Evolutionary conservation across 176 grass and related monocot genomes (phyloP), one percentile per base, ranked within the genome.

Genomic region (Bothriochloa decipiens): DNA sequence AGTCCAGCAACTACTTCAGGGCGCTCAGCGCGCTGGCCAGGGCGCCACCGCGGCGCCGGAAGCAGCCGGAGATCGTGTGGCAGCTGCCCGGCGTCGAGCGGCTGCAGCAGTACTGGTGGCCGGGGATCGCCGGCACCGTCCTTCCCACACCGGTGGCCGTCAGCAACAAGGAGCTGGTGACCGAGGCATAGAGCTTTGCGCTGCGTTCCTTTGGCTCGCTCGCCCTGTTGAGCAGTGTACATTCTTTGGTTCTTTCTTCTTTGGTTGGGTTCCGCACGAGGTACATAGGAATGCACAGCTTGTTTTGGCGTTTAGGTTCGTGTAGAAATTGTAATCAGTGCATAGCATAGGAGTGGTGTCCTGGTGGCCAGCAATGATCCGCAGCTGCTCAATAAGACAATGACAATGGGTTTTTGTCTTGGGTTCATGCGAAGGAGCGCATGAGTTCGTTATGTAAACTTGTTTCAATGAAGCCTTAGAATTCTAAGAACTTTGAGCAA

Each of bases 1-100:
- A 99, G 83, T 99, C 93, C 16, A 90, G 90, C 82, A 99, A 91
- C 86, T 99, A 99, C 85, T 92, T 94, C 60, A 88, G 85, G 77
- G 71, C 94, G 81, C 74, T 99, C 53, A 87, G 76, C 86, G 74
- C 87, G 67, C 88, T 92, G 81, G 89, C 74, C 41, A 94, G 81
- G 75, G 50, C 13, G 28, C 69, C 83, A 11, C 82, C 91, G 10
- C 87, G 55, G 8, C 72, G 87, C 9, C 85, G 84, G 36, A 87
- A 77, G 80, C 72, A 86, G 60, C 86, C 90, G 39, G 86, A 82
- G 81, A 81, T 84, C 71, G 52, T 91, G 9, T 91, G 89, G 89
- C 81, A 64, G 76, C 81, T 91, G 36, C 84, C 89, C 0, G 84
- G 86, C 23, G 87, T 92, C 41, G 87, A 92, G 85, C 85, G 92